phyloP scores from a whole-genome alignment of 805 yeast genomes.

The Candida verbasci region DNA sequence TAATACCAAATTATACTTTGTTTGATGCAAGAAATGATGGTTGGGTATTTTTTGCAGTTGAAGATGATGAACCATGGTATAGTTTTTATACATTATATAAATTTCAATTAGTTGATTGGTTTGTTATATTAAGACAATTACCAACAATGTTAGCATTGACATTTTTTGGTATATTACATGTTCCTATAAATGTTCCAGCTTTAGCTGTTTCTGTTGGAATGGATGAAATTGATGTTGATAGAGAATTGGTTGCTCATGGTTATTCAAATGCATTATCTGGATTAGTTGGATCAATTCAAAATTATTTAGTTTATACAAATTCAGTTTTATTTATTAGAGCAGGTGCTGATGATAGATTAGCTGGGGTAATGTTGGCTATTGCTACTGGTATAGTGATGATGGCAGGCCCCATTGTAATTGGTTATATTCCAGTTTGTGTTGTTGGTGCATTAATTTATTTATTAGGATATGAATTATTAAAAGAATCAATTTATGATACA shows the following conservation, averaged over 20 bases:
- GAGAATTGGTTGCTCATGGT: slow-evolving; percentile 94
- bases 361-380: slow-evolving; percentile 83
- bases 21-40: slow-evolving; percentile 64
- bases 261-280: slow-evolving; percentile 86
- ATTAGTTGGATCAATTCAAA: slow-evolving; percentile 80
- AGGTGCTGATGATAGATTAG: slow-evolving; percentile 85
- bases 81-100: slow-evolving; percentile 72
- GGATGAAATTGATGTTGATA: slow-evolving; percentile 84
- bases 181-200: slow-evolving; percentile 97
- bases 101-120: slow-evolving; percentile 72
- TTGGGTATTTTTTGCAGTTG: slow-evolving; percentile 76
- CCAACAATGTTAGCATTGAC: slow-evolving; percentile 96
- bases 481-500: slow-evolving; percentile 85
- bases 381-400: slow-evolving; percentile 81
- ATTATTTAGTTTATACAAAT: slow-evolving; percentile 92
- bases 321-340: slow-evolving; percentile 87
- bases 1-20: slow-evolving; percentile 64
- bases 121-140: slow-evolving; percentile 56
- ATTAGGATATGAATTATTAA: slow-evolving; percentile 83
- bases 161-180: slow-evolving; percentile 92
- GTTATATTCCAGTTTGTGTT: slow-evolving; percentile 91
- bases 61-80: slow-evolving; percentile 81
- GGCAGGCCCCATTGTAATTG: slow-evolving; percentile 88
- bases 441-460: slow-evolving; percentile 90
- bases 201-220: slow-evolving; percentile 85